Evolutionary conservation across 148 eudicot species (phyloP), one percentile per base, ranked within the genome.

Genomic region (Chenopodium quinoa): DNA sequence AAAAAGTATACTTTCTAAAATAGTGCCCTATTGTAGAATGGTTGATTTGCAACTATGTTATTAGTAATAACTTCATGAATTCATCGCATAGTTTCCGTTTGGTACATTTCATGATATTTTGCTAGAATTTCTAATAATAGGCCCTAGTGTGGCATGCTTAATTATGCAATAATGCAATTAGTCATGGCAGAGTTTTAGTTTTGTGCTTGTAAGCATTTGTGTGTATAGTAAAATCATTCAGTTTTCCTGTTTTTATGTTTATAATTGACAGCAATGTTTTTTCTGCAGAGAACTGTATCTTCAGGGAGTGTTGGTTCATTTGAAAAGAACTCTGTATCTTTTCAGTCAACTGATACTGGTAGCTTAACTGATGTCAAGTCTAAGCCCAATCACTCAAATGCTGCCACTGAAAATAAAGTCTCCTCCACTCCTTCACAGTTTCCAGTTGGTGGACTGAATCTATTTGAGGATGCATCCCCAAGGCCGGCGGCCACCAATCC

Each of bases 271-370:
- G 32, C 32, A 65, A 48, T 77, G 48, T 58, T 70, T 82, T 76
- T 62, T 65, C 54, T 85, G 64, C 91, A 94, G 98, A 89, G 98
- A 85, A 88, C 90, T 82, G 83, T 84, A 25, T 89, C 92, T 60
- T 79, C 87, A n/a, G 91, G 91, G 78, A 91, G 88, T 80, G 81
- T 88, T 80, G 98, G 92, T 82, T 90, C 92, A 60, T 85, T 85
- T 81, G 90, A 88, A 67, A 88, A 89, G 86, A 83, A 77, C 52
- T 85, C 92, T 16, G 66, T 73, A 73, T 87, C 94, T 81, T 83
- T 85, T 84, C 92, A 86, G 79, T 82, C 91, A 31, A 86, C 65
- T 73, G 86, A 73, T 83, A 83, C 90, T 79, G 78, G 81, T 31
- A 89, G 80, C 78, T 81, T 83, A 78, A 82, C 71, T 56, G 91